Evolutionary conservation across 768 basidiomycete genomes (phyloP), one percentile per base, ranked within the genome.

Genomic region (Nidularia sp.): DNA sequence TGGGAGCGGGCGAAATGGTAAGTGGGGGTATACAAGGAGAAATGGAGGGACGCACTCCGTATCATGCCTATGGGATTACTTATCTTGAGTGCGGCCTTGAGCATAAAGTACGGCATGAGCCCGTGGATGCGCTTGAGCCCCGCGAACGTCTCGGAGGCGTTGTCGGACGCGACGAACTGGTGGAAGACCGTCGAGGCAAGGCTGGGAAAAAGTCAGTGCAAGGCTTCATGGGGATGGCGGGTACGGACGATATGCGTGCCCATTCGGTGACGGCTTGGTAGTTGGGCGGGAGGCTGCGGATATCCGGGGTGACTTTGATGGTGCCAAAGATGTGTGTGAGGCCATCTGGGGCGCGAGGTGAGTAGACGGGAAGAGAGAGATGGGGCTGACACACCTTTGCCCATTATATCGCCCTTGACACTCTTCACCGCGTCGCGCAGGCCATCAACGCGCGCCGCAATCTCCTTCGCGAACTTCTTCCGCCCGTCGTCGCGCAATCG

Each of bases 51-150:
- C 77, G 13, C 53, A 86, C 90, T 86, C 66, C 97, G 83, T 61
- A 98, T 94, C 97, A 98, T 98, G 31, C 83, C 80, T 54, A 99
- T 87, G 1, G 97, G 97, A 68, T 98, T 99, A 52, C 90, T 94
- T 58, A 99, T 91, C 65, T 82, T 88, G 54, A 99, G 70, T 9
- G 93, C 88, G 6, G 92, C 81, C 66, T 93, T 98, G 56, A 99
- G 82, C 75, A 98, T 85, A 62, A 98, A 92, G 66, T 99, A 99
- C 4, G 97, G 97, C 92, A 98, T 97, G 48, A 96, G 71, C 1
- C 94, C 93, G 63, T 99, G 97, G 42, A 97, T 81, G 46, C 95
- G 81, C 72, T 98, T 98, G 54, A 99, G 70, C 53, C 84, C 80
- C 10, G 91, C 77, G 60, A 98, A 88, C 4, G 86, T 88, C 58